Percentiles rank a stretch among this genome's conserved stretches.
phyloP scores from a whole-genome alignment of 352 stramenopile genomes.

The Phytopythium litorale region DNA sequence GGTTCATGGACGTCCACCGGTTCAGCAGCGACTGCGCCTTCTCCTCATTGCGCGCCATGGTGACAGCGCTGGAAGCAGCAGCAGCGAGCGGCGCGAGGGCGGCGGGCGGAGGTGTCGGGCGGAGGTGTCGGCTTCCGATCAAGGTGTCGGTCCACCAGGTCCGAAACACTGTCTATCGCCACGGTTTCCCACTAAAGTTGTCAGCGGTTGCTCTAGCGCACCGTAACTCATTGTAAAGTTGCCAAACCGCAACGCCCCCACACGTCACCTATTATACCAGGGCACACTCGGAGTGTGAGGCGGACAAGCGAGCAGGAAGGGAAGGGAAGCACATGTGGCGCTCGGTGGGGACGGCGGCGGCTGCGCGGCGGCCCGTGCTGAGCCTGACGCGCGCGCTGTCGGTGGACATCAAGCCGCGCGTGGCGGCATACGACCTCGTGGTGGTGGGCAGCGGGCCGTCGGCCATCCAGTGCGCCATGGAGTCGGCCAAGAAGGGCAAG shows the following conservation, averaged over 20 bases:
- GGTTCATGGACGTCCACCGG: conserved; percentile 97
- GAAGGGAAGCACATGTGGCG: neutral
- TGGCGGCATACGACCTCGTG: conserved; percentile 76
- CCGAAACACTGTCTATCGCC: too few relatives aligned
- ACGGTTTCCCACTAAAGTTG: too few relatives aligned
- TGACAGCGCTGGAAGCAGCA: neutral
- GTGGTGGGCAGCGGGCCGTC: conserved; percentile 86
- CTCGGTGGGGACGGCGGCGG: neutral
- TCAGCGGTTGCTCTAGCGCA: too few relatives aligned
- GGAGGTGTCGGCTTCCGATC: too few relatives aligned
- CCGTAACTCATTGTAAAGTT: too few relatives aligned
- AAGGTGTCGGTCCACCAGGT: too few relatives aligned
- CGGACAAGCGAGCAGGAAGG: too few relatives aligned
- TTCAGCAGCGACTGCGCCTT: conserved; percentile 98
- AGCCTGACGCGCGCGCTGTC: neutral
- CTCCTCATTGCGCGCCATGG: conserved; percentile 98
- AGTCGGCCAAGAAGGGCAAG: conserved; percentile 81
- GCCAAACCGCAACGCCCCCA: too few relatives aligned
- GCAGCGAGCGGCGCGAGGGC: neutral
- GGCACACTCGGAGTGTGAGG: too few relatives aligned
- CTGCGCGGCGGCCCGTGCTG: conserved; percentile 1
- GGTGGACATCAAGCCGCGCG: conserved; percentile 28
- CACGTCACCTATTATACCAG: too few relatives aligned
- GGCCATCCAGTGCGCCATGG: conserved; percentile 83
- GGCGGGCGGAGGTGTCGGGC: too few relatives aligned